Conservation (phyloP, 225 moss, liverwort and hornwort genomes). For the Rhytidiadelphus loreus region DNA sequence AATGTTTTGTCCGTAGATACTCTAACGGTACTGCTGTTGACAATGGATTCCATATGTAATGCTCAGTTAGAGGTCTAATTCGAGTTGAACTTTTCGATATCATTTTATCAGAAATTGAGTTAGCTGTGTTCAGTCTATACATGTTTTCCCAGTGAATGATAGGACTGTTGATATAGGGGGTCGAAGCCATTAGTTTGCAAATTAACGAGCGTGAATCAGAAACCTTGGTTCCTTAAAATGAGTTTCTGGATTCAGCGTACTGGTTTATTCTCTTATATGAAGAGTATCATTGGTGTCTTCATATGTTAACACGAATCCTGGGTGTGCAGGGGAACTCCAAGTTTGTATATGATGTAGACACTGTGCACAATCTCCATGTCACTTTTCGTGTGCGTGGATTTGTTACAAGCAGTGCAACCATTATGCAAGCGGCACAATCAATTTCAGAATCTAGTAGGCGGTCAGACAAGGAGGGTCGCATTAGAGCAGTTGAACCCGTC, state of each 20-base stretch:
- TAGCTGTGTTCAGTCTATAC: neutral
- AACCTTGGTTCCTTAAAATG: neutral
- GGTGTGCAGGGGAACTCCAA: conserved; percentile 70
- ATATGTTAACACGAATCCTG: neutral
- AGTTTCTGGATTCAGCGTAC: neutral
- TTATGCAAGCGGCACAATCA: conserved; percentile 55
- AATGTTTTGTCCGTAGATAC: neutral
- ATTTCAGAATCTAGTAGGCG: conserved; percentile 38
- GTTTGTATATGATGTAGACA: conserved; percentile 83
- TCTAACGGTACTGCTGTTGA: neutral
- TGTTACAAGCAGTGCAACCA: conserved; percentile 38
- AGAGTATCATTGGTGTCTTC: neutral
- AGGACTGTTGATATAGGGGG: neutral
- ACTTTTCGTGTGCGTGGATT: conserved; percentile 46
- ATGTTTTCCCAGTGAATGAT: neutral
- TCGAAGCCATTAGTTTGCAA: neutral
- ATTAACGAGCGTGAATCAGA: neutral
- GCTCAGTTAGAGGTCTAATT: neutral
- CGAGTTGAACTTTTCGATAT: neutral
- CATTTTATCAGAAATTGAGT: neutral
- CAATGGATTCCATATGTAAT: neutral
- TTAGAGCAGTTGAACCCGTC: conserved; percentile 40
- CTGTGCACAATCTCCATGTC: conserved; percentile 61
- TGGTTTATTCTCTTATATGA: neutral
- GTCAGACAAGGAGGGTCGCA: conserved; percentile 47